Evolutionary conservation across 768 basidiomycete species (phyloP), one percentile per base, ranked within the genome.

Genomic region (Candolleomyces eurysporus): DNA sequence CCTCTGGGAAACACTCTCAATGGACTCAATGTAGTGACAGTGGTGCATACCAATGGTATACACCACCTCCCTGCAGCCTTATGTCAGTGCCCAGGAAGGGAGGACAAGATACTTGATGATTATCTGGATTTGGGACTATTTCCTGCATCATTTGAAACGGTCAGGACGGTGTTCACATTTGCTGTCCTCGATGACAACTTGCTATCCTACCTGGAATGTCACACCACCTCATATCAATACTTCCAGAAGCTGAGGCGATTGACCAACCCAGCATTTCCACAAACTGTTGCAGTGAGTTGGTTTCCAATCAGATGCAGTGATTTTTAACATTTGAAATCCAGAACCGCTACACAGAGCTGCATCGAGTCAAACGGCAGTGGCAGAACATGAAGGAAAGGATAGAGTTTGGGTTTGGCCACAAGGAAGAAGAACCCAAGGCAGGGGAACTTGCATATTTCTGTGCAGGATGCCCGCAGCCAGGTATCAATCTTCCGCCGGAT

Each of bases 371-470:
- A 5, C 52, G 68, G 1, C 58, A 65, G 21, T 68, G 66, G 61
- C 32, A 58, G 9, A 61, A 67, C 30, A 22, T 69, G 31, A 64
- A 63, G 21, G 51, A 63, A 19, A 46, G 55, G 19, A 64, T 64
- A 42, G 61, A 62, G 40, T 63, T 62, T 59, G 65, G 68, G 0
- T 60, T 55, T 17, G 63, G 43, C 5, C 58, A 62, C 11, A 19
- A 43, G 16, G n/a, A n/a, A 1, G 16, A 26, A 50, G 17, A 26
- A 11, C 32, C 52, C 22, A 36, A 19, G 30, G 43, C 52, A 8
- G 65, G 60, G 0, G 64, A 62, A 32, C 51, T 69, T 5, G 62
- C 62, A 1, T 32, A 66, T 0, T 69, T 69, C 21, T 69, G 68
- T 40, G 58, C 65, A 0, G 63, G 67, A 2, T 69, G 68, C 40